Evolutionary conservation across 768 basidiomycete species (phyloP), one percentile per base, ranked within the genome.

Genomic region (Ramaria rubella): DNA sequence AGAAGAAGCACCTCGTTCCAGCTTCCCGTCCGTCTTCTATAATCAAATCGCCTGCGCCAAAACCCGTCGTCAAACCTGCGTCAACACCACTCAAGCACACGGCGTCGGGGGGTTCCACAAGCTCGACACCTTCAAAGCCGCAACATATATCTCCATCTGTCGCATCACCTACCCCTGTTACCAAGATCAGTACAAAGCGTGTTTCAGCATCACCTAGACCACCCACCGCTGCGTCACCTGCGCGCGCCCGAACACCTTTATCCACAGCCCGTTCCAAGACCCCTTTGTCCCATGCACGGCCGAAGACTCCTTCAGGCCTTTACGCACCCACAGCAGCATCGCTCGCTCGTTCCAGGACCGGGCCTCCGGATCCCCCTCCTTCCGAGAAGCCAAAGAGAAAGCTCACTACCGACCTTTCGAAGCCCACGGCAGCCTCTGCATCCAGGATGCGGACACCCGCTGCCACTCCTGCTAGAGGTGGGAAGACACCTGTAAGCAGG

Each of bases 321-420:
- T 90, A 85, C 64, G 88, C 90, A 6, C 90, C 90, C 0, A 92
- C 90, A 1, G 90, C 88, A 0, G 86, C 89, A 3, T 89, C 88
- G 8, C 79, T 91, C 7, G 90, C 90, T 0, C 79, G 76, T 49
- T 76, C 84, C 31, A 82, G 86, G 49, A 81, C 78, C 63, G 75
- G 78, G 0, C 73, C 72, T 7, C 74, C 74, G 1, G 70, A 69
- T 1, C 43, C 58, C 17, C 70, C 74, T 6, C 76, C 81, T 0
- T 72, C 75, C 0, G 54, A 55, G 26, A 46, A 46, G 21, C 77
- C 83, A 1, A 68, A 70, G 19, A 82, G 78, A 72, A 85, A 84
- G 68, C 64, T 70, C n/a, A 75, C 79, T 0, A 87, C 57, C 77
- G 89, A 50, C 72, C 46, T 90, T 42, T 87, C 81, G 69, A 88